Evolutionary conservation across 2,329 filamentous ascomycete species (phyloP).

Genomic region (Didymosphaeria variabile): DNA sequence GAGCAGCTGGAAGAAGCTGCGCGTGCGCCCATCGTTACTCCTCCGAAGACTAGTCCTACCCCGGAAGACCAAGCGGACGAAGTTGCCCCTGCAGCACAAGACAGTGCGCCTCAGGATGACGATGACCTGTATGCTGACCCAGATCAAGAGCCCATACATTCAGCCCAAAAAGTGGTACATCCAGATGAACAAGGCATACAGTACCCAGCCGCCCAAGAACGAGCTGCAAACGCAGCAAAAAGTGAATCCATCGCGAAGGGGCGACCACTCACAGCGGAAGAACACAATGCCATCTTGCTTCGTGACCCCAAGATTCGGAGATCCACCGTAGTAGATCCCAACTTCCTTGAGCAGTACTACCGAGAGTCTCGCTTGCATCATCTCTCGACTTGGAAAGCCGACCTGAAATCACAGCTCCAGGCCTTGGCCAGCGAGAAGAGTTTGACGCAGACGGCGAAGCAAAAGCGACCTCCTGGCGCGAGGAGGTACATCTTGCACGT

Average conservation of each 20-base stretch:
- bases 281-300: slow-evolving; percentile 87
- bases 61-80: slow-evolving; percentile 22
- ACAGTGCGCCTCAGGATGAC: slow-evolving; percentile 25
- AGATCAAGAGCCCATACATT: neutral
- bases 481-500: slow-evolving; percentile 91
- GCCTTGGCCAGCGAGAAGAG: slow-evolving; percentile 76
- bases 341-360: slow-evolving; percentile 94
- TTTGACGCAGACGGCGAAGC: slow-evolving; percentile 59
- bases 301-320: slow-evolving; percentile 86
- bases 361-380: slow-evolving; percentile 95
- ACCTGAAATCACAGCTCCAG: slow-evolving; percentile 89
- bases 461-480: slow-evolving; percentile 67
- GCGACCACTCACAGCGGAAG: slow-evolving; percentile 77
- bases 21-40: slow-evolving; percentile 31
- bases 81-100: slow-evolving; percentile 13
- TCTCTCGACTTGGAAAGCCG: slow-evolving; percentile 94
- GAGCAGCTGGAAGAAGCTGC: slow-evolving; percentile 10
- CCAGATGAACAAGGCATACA: neutral
- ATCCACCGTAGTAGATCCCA: slow-evolving; percentile 89
- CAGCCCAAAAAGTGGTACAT: neutral
- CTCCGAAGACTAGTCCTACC: slow-evolving; percentile 42
- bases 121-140: slow-evolving; percentile 36
- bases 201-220: slow-evolving; percentile 18
- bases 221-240: slow-evolving; percentile 17
- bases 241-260: slow-evolving; percentile 3